A percentile compares a stretch with the other conserved stretches of the same genome.
Conservation (phyloP, 345 rosid genomes). For the Carallia pectinifolia region DNA sequence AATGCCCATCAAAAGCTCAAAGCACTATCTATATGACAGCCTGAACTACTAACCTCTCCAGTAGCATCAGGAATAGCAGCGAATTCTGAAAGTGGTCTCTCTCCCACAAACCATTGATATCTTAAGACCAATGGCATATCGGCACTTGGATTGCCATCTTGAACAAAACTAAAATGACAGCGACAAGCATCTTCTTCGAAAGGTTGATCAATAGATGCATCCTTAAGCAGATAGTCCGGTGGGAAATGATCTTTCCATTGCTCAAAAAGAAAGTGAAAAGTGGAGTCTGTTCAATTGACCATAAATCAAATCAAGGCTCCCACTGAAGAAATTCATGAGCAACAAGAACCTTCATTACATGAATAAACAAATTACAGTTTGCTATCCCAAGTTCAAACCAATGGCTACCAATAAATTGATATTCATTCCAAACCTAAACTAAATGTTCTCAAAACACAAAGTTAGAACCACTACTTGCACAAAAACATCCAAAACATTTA, state of each 20-base stretch:
- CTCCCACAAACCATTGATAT: constrained; percentile 87
- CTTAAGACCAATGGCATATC: constrained; percentile 57
- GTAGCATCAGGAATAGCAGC: constrained; percentile 70
- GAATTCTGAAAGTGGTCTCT: constrained; percentile 68
- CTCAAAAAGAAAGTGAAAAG: constrained; percentile 70
- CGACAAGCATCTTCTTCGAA: constrained; percentile 86
- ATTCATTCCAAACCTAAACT: no score
- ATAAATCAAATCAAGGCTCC: constrained; percentile 5
- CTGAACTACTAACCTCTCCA: constrained; percentile 56
- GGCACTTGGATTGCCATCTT: constrained; percentile 48
- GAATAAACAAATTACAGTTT: no score
- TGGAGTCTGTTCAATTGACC: constrained; percentile 58
- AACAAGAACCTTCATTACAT: neutral
- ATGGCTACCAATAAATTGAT: no score
- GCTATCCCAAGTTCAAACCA: no score
- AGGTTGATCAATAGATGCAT: constrained; percentile 80
- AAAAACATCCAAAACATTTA: no score
- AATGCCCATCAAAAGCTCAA: neutral
- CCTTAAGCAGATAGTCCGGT: constrained; percentile 68
- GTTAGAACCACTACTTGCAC: no score
- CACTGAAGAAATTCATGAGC: neutral
- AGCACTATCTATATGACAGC: neutral
- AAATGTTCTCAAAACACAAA: no score
- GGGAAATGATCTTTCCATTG: constrained; percentile 85
- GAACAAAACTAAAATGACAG: constrained; percentile 68